phyloP scores from a whole-genome alignment of 1,284 basidiomycete genomes.

The Puccinia polysora region DNA sequence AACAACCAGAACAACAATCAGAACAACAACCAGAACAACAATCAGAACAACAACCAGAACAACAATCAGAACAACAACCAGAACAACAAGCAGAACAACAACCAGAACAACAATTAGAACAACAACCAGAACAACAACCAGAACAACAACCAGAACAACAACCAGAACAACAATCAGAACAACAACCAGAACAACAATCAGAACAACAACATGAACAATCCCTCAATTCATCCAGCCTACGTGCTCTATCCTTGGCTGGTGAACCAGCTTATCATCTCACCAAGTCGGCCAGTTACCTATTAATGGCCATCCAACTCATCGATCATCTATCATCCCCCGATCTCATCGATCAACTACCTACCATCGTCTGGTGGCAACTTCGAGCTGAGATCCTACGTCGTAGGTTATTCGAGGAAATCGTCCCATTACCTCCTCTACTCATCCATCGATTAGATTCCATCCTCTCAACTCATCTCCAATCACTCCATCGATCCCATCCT shows the following conservation, averaged over 20 bases:
- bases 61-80: too few species aligned
- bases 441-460: constrained; percentile 50
- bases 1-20: too few species aligned
- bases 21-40: too few species aligned
- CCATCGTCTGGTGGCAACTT: constrained; percentile 64
- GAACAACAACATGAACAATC: constrained; percentile 56
- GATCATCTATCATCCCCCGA: constrained; percentile 53
- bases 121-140: too few species aligned
- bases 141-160: too few species aligned
- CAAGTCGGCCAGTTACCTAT: constrained; percentile 65
- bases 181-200: constrained; percentile 47
- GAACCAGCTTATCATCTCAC: constrained; percentile 95
- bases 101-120: too few species aligned
- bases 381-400: constrained; percentile 71
- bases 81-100: too few species aligned
- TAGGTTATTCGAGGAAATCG: constrained; percentile 79
- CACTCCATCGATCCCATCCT: constrained; percentile 53
- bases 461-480: constrained; percentile 59
- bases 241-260: constrained; percentile 74
- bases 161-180: constrained; percentile 54
- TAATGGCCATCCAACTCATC: constrained; percentile 70
- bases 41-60: too few species aligned
- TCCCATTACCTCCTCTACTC: constrained; percentile 49
- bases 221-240: constrained; percentile 64
- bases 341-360: not conserved